A percentile compares a stretch with the other conserved stretches of the same genome.
Evolutionary conservation across 1,284 basidiomycete genomes (phyloP).

Genomic region (Athelia sp.): DNA sequence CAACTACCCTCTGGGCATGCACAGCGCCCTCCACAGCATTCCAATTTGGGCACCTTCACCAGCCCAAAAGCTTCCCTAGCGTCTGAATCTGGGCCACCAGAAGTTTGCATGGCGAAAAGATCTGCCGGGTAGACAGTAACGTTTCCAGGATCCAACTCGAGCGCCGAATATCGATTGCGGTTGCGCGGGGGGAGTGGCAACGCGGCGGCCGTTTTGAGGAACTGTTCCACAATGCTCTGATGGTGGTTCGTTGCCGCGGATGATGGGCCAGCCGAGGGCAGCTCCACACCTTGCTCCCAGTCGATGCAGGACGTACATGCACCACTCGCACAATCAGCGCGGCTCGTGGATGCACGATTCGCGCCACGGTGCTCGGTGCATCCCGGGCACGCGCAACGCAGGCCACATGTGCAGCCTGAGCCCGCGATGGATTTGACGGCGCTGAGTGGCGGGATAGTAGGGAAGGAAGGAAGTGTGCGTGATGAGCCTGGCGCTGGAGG

Average conservation of each 20-base stretch:
- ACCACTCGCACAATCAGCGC: slow-evolving; percentile 51
- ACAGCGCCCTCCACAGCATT: slow-evolving; percentile 61
- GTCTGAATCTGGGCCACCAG: background rate
- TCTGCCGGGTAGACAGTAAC: slow-evolving; percentile 39
- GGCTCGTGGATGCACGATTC: slow-evolving; percentile 37
- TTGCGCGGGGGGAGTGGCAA: slow-evolving; percentile 49
- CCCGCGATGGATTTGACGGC: slow-evolving; percentile 50
- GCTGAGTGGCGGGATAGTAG: slow-evolving; percentile 55
- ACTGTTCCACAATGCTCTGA: slow-evolving; percentile 46
- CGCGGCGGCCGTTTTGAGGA: slow-evolving; percentile 59
- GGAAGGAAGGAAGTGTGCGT: slow-evolving; percentile 38
- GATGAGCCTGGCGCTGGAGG: slow-evolving; percentile 9
- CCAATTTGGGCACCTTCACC: slow-evolving; percentile 57
- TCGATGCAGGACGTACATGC: slow-evolving; percentile 61
- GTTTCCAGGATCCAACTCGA: slow-evolving; percentile 44
- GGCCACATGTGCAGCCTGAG: slow-evolving; percentile 66
- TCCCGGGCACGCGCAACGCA: slow-evolving; percentile 67
- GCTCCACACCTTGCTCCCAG: slow-evolving; percentile 34
- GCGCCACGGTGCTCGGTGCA: slow-evolving; percentile 61
- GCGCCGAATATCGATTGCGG: slow-evolving; percentile 30
- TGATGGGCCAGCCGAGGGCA: slow-evolving; percentile 25
- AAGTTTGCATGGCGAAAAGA: slow-evolving; percentile 17
- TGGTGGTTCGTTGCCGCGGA: slow-evolving; percentile 9
- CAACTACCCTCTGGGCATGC: slow-evolving; percentile 48
- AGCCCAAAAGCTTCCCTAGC: slow-evolving; percentile 34